Percentiles rank a stretch among this genome's conserved stretches.
Conservation (phyloP, 305 asterid genomes). For the Solanum hybrid region DNA sequence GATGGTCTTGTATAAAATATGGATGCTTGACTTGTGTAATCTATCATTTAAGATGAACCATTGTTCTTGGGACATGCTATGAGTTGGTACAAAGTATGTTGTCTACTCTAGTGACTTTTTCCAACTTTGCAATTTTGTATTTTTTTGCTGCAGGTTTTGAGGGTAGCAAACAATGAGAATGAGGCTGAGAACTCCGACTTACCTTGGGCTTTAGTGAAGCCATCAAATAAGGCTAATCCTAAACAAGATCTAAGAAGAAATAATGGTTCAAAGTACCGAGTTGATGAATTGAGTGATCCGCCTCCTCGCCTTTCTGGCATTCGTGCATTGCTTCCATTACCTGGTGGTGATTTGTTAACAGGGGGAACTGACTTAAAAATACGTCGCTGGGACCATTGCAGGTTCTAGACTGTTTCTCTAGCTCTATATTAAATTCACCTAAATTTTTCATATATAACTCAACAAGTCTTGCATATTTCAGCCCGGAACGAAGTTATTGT, state of each 20-base stretch:
- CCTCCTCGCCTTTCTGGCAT: slow-evolving; percentile 76
- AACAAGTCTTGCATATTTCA: slow-evolving; percentile 24
- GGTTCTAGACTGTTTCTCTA: slow-evolving; percentile 16
- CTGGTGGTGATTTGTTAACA: slow-evolving; percentile 92
- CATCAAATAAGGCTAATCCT: slow-evolving; percentile 48
- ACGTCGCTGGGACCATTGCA: slow-evolving; percentile 96
- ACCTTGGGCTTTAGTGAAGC: slow-evolving; percentile 73
- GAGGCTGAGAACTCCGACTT: slow-evolving; percentile 60
- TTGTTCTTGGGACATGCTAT: not conserved
- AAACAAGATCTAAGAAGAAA: slow-evolving; percentile 58
- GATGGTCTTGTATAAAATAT: not conserved
- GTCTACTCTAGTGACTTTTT: not conserved
- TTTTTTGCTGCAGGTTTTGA: slow-evolving; percentile 47
- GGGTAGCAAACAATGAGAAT: slow-evolving; percentile 60
- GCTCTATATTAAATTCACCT: not conserved
- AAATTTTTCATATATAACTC: not conserved
- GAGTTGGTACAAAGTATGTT: not conserved
- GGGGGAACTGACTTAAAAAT: slow-evolving; percentile 97
- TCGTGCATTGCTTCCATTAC: slow-evolving; percentile 95
- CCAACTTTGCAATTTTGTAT: not conserved
- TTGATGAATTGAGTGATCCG: slow-evolving; percentile 78
- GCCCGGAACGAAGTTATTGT: slow-evolving; percentile 88
- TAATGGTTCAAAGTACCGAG: slow-evolving; percentile 60
- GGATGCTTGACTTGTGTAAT: not conserved
- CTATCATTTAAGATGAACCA: not conserved